These are phyloP conservation scores for Jatropha curcas DNA, from an alignment of 345 rosid species.

Conservation along the genomic window DNA sequence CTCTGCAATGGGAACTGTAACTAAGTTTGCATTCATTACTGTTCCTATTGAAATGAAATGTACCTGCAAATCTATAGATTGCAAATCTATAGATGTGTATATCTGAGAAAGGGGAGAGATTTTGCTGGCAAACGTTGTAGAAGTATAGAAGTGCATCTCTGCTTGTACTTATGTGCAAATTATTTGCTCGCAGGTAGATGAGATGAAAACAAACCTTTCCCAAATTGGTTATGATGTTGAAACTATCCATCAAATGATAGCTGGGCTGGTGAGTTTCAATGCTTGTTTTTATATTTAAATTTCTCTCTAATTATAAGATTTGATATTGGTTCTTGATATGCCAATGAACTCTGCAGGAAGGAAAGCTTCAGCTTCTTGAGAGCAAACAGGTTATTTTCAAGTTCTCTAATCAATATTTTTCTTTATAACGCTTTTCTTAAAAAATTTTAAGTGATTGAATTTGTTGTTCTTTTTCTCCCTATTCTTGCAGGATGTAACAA, in stretches of 20 bases:
- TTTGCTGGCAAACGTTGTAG: background rate
- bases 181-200: conserved; percentile 56
- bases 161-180: conserved; percentile 20
- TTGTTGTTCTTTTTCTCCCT: conserved; percentile 5
- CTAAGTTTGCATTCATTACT: background rate
- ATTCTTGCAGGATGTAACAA: conserved; percentile 57
- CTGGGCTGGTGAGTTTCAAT: conserved; percentile 67
- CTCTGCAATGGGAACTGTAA: background rate
- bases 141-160: background rate
- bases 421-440: conserved; percentile 5
- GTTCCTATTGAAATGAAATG: background rate
- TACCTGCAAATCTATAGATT: background rate
- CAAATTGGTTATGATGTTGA: conserved; percentile 76
- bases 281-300: conserved; percentile 8
- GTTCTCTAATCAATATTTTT: conserved; percentile 1
- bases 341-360: conserved; percentile 58
- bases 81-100: background rate
- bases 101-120: background rate
- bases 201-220: conserved; percentile 68
- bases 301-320: background rate
- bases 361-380: conserved; percentile 72
- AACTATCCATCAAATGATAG: conserved; percentile 62
- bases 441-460: background rate
- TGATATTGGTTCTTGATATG: conserved; percentile 23
- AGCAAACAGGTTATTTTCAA: conserved; percentile 61